phyloP scores from a whole-genome alignment of 1,284 basidiomycete genomes.

The Austroboletus niveus region DNA sequence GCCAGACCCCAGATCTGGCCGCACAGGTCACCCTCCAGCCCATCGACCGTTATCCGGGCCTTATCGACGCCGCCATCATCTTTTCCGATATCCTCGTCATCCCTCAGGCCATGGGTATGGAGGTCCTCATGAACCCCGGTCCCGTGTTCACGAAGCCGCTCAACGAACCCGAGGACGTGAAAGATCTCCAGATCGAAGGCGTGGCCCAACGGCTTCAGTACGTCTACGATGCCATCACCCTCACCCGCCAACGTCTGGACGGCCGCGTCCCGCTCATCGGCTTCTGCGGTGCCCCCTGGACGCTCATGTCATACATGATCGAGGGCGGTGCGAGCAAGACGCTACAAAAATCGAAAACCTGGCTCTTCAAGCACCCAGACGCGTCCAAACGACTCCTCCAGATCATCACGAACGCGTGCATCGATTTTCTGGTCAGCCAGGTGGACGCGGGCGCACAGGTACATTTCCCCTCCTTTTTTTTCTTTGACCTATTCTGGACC shows the following conservation, averaged over 20 bases:
- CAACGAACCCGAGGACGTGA: conserved; percentile 70
- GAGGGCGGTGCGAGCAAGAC: conserved; percentile 91
- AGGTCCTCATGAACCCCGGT: conserved; percentile 90
- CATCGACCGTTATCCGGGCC: conserved; percentile 78
- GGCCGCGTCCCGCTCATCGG: conserved; percentile 93
- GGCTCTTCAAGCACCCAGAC: conserved; percentile 87
- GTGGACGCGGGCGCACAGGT: conserved; percentile 93
- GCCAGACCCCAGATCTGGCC: conserved; percentile 84
- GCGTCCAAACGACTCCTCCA: conserved; percentile 75
- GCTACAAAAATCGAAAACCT: conserved; percentile 85
- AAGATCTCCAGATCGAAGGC: conserved; percentile 64
- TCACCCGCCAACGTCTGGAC: conserved; percentile 73
- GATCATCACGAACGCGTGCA: conserved; percentile 81
- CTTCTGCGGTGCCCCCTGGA: conserved; percentile 96
- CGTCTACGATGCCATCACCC: conserved; percentile 86
- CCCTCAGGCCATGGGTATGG: conserved; percentile 94
- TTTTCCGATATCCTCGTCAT: conserved; percentile 97
- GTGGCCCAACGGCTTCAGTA: conserved; percentile 84
- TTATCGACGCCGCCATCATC: conserved; percentile 93
- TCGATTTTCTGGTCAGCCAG: conserved; percentile 87
- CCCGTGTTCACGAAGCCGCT: conserved; percentile 87
- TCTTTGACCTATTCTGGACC: neutral
- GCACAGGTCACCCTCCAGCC: conserved; percentile 89
- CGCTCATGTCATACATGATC: conserved; percentile 95
- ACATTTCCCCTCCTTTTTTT: conserved; percentile 13